Percentiles rank a stretch among this genome's conserved stretches.
phyloP scores from a whole-genome alignment of 805 yeast species.

The Lipomyces kockii region DNA sequence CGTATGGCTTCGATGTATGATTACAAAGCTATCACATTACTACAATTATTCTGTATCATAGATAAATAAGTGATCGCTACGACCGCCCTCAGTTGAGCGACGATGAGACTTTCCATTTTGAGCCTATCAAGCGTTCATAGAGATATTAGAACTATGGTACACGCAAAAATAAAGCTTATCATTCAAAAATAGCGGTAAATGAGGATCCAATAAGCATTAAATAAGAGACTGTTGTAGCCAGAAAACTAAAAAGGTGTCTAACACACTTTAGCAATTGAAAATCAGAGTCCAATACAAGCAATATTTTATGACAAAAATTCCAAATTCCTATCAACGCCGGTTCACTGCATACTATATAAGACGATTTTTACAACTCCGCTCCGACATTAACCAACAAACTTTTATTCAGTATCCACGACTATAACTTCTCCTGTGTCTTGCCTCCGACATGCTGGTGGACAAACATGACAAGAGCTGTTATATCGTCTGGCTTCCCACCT shows the following conservation, averaged over 20 bases:
- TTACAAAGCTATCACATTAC: no score
- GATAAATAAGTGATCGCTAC: no score
- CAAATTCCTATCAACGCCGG: not conserved
- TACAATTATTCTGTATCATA: no score
- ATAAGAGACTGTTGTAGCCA: not conserved
- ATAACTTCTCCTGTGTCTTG: slow-evolving; percentile 1
- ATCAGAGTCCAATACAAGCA: not conserved
- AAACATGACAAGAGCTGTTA: slow-evolving; percentile 77
- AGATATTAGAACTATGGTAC: not conserved
- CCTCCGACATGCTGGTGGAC: slow-evolving; percentile 47
- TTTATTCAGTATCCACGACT: not conserved
- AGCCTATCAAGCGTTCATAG: not conserved
- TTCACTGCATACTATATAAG: not conserved
- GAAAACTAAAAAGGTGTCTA: not conserved
- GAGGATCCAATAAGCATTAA: not conserved
- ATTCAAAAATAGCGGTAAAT: not conserved
- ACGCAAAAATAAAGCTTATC: not conserved
- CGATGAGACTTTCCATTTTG: not conserved
- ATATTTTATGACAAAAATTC: not conserved
- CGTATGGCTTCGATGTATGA: not conserved
- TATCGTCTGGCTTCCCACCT: slow-evolving; percentile 97
- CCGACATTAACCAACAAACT: not conserved
- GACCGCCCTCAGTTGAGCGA: not conserved
- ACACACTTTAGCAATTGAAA: not conserved
- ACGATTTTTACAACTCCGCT: not conserved